phyloP scores from a whole-genome alignment of 176 grass and related monocot genomes.

The Saccharum spontaneum region DNA sequence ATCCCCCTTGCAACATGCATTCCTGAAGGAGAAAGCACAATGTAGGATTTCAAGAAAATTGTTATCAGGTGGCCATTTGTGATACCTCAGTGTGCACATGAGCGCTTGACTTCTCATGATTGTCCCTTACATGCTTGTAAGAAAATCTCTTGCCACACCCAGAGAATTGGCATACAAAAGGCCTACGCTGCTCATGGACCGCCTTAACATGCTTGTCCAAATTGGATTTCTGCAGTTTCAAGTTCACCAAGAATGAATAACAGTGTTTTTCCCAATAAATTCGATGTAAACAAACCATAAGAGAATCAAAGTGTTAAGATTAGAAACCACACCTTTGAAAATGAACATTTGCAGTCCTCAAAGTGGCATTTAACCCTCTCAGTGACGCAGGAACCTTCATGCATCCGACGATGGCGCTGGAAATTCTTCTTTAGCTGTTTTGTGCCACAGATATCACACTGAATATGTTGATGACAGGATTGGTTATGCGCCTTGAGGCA shows the following conservation, averaged over 20 bases:
- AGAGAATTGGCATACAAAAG: slow-evolving; percentile 50
- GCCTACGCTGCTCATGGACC: slow-evolving; percentile 49
- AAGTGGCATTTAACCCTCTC: slow-evolving; percentile 60
- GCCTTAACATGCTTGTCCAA: slow-evolving; percentile 64
- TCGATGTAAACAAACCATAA: background rate
- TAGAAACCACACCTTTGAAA: slow-evolving; percentile 61
- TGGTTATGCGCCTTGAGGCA: slow-evolving; percentile 63
- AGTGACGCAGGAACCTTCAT: slow-evolving; percentile 45
- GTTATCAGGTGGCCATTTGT: background rate
- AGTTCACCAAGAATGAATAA: slow-evolving; percentile 27
- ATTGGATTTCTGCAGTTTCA: slow-evolving; percentile 66
- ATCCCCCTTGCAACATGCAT: background rate
- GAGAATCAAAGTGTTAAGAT: background rate
- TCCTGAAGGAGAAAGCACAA: background rate
- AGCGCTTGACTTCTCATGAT: slow-evolving; percentile 63
- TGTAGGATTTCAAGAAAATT: background rate
- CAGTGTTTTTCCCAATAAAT: background rate
- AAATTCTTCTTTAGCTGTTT: slow-evolving; percentile 87
- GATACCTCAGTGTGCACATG: slow-evolving; percentile 53
- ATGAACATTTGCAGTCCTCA: slow-evolving; percentile 60
- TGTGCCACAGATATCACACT: slow-evolving; percentile 58
- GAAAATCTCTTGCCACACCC: slow-evolving; percentile 71
- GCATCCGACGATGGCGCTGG: slow-evolving; percentile 62
- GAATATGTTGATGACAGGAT: slow-evolving; percentile 57
- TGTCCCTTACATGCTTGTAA: slow-evolving; percentile 87